Conservation (phyloP, 495 filamentous ascomycete species). For the Penicillium longicatenatum region DNA sequence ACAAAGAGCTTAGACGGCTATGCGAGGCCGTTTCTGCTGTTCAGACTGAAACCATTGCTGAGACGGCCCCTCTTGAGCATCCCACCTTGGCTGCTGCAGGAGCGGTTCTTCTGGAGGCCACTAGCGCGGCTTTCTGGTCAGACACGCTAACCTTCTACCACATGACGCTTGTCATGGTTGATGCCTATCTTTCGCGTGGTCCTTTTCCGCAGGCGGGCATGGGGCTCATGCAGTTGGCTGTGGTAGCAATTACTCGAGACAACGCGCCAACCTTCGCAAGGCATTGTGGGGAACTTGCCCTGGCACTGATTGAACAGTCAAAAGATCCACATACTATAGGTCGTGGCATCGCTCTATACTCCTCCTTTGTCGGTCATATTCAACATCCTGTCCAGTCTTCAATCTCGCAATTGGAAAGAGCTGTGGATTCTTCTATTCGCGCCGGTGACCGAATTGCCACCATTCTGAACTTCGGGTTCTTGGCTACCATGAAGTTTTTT, state of each 20-base stretch:
- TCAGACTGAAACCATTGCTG: background rate
- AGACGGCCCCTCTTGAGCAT: conserved; percentile 45
- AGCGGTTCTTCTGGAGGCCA: conserved; percentile 69
- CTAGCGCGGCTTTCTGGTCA: conserved; percentile 75
- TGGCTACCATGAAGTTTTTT: conserved; percentile 67
- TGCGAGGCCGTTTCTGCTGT: conserved; percentile 9
- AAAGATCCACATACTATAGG: conserved; percentile 2
- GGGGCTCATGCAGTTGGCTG: conserved; percentile 59
- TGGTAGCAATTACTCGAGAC: conserved; percentile 71
- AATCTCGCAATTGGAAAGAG: background rate
- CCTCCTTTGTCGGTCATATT: conserved; percentile 4
- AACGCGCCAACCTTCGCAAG: conserved; percentile 66
- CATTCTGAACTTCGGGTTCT: conserved; percentile 67
- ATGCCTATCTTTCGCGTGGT: conserved; percentile 49
- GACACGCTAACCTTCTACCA: conserved; percentile 72
- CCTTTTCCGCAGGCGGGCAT: background rate
- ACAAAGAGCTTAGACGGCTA: conserved; percentile 7
- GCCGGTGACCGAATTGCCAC: conserved; percentile 56
- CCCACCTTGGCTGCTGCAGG: conserved; percentile 46
- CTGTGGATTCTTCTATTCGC: conserved; percentile 3
- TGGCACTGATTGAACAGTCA: conserved; percentile 5
- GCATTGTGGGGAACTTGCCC: conserved; percentile 8
- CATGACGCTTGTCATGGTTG: conserved; percentile 65
- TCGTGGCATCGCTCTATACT: conserved; percentile 7
- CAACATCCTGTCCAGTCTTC: conserved; percentile 7